Base-by-base conservation (phyloP, 2,329 filamentous ascomycete species). In the Alternaria angustiovoidea region DNA sequence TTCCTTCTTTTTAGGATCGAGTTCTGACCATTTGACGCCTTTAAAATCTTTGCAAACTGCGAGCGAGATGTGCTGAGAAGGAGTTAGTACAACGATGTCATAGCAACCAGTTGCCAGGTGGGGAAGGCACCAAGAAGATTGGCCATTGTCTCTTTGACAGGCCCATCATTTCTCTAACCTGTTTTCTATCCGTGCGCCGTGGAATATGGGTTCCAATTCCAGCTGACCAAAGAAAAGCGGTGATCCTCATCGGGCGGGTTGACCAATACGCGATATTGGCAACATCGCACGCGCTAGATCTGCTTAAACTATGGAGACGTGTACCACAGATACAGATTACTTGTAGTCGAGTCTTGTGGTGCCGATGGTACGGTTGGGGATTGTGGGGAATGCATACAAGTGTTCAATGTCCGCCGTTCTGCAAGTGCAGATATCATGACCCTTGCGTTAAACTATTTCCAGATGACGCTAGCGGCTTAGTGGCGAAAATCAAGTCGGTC, bases 61-160 rank as follows among this genome's bases (percentile, higher is more conserved):
- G n/a, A 54, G 56, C 11, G 56, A 54, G 28, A 59, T 28, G n/a
- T 43, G 51, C 56, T 59, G 28, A 9, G 20, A 18, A 26, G 14
- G 34, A 32, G 36, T 59, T 18, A 59, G 56, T 32, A 43, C 38
- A 30, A n/a, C 24, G 11, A 28, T n/a, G 20, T 22, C 20, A 22
- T 16, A 12, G 26, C 51, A 42, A 34, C 18, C n/a, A 14, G n/a
- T 4, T n/a, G 20, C 22, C 39, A 32, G 24, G 12, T n/a, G 22
- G 28, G n/a, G 24, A 20, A n/a, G 26, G 46, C 49, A 59, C 56
- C 28, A 59, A n/a, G 11, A 59, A 59, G 6, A 39, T 16, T 24
- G 56, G 51, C 56, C 56, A 59, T 43, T 59, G 56, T 39, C 49
- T 11, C 16, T 59, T 43, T 9, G 56, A 59, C 11, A 59, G 51